Evolutionary conservation across 2,329 filamentous ascomycete species (phyloP), one percentile per base, ranked within the genome.

Genomic region (Kalaharituber pfeilii): DNA sequence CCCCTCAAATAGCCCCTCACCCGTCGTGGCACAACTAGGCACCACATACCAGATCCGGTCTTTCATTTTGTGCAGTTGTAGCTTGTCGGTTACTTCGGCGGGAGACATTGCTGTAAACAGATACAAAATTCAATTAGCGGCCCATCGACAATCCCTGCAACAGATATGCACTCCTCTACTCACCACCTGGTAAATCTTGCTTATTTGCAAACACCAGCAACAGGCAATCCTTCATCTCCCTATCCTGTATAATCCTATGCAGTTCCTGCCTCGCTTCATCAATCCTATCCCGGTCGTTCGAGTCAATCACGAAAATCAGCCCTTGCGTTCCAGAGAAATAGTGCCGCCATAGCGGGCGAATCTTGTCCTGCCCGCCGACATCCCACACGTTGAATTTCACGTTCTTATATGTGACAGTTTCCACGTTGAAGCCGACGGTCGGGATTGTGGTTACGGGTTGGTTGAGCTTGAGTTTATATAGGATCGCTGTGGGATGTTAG

Each of bases 381-480:
- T 96, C 89, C 89, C 89, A 96, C 60, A 96, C 89, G 66, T 93
- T 96, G 76, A 96, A 96, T 72, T 95, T 93, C 72, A 95, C 88
- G 70, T 96, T 96, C 78, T 95, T 95, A 76, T 94, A 95, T 63
- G 88, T 93, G 66, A 96, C 88, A 3, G 87, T 94, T 76, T 96
- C 89, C 70, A 96, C 91, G 77, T 96, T 96, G 78, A 96, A 96
- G 64, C 89, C 91, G 65, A 98, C 91, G 29, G 91, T 98, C 49
- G 91, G 91, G 67, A 96, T 96, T 52, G 91, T 96, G 59, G 91
- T 96, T 66, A 96, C 88, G 68, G 94, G 88, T 75, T 96, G 87
- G 71, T 89, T 88, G 57, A 96, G 81, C 79, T 96, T 96, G 67
- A 98, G 78, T 77, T 95, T 96, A 79, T 96, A 98, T 59, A 98